A percentile compares a stretch with the other conserved stretches of the same genome.
phyloP scores from a whole-genome alignment of 1,139 yeast species.

The Saccharomyces uvarum region DNA sequence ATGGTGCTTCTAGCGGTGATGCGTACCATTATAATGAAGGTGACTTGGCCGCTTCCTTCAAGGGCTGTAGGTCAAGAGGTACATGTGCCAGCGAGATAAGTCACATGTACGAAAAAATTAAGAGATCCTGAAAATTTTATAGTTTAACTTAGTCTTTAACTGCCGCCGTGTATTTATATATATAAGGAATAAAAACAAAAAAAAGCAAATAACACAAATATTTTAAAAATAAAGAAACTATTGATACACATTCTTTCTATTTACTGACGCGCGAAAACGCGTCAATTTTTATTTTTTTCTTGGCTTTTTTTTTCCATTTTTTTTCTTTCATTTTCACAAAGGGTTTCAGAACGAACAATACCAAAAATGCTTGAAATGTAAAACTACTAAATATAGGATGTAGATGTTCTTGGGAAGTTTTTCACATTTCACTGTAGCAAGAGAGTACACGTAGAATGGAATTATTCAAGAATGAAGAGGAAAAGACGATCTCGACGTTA shows the following conservation, averaged over 20 bases:
- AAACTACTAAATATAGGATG: not conserved
- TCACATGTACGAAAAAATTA: slow-evolving; percentile 3
- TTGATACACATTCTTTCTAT: not conserved
- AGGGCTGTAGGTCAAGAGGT: slow-evolving; percentile 42
- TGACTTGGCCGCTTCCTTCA: slow-evolving; percentile 57
- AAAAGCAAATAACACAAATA: not conserved
- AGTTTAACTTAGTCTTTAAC: not conserved
- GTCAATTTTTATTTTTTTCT: not conserved
- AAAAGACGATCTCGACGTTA: not conserved
- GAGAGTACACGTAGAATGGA: not conserved
- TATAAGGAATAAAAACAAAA: not conserved
- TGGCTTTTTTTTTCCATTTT: not conserved
- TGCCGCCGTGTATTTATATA: not conserved
- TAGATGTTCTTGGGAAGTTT: not conserved
- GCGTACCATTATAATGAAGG: slow-evolving; percentile 46
- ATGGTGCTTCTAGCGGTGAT: slow-evolving; percentile 31
- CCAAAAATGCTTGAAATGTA: not conserved
- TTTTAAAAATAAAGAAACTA: not conserved
- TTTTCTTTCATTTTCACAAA: not conserved
- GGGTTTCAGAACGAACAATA: not conserved
- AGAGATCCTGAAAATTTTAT: not conserved
- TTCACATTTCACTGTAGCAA: not conserved
- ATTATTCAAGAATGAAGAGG: not conserved
- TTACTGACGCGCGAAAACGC: not conserved
- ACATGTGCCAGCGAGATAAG: slow-evolving; percentile 45